Evolutionary conservation across 164 flowering plant genomes (phyloP).

Genomic region (Vitis riparia): DNA sequence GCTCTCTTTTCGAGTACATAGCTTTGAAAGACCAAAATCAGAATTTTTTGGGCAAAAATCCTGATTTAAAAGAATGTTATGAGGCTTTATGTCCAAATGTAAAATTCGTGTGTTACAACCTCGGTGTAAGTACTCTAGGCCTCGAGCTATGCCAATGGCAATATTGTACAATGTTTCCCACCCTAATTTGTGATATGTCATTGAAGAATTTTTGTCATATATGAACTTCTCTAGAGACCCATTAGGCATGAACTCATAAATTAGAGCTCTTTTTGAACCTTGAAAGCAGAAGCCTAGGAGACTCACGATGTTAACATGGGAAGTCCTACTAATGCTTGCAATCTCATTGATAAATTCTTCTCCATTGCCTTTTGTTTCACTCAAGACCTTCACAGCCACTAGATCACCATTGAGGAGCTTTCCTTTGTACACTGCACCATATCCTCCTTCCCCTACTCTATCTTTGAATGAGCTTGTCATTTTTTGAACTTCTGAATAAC

Average conservation of each 20-base stretch:
- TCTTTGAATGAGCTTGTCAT: constrained; percentile 36
- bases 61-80: constrained; percentile 39
- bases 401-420: constrained; percentile 2
- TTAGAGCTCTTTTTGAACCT: constrained; percentile 7
- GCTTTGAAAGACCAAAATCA: constrained; percentile 43
- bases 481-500: constrained; percentile 29
- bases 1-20: constrained; percentile 30
- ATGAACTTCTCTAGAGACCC: constrained; percentile 15
- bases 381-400: constrained; percentile 11
- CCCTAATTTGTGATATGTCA: constrained; percentile 5
- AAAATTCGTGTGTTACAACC: constrained; percentile 43
- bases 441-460: constrained; percentile 45
- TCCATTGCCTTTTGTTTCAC: background rate
- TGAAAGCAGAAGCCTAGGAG: constrained; percentile 13
- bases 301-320: constrained; percentile 2
- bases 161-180: constrained; percentile 32
- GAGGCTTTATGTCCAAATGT: constrained; percentile 54
- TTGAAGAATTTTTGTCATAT: background rate
- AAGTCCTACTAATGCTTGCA: constrained; percentile 7
- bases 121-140: constrained; percentile 47
- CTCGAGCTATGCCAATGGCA: constrained; percentile 41
- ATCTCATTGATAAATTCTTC: constrained; percentile 9
- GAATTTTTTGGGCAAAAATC: constrained; percentile 41
- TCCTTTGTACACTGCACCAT: constrained; percentile 9
- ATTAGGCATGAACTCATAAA: constrained; percentile 17